These are phyloP conservation scores for Trichoderma brevicompactum DNA, from an alignment of 2,329 filamentous ascomycete species.

Conservation along the genomic window DNA sequence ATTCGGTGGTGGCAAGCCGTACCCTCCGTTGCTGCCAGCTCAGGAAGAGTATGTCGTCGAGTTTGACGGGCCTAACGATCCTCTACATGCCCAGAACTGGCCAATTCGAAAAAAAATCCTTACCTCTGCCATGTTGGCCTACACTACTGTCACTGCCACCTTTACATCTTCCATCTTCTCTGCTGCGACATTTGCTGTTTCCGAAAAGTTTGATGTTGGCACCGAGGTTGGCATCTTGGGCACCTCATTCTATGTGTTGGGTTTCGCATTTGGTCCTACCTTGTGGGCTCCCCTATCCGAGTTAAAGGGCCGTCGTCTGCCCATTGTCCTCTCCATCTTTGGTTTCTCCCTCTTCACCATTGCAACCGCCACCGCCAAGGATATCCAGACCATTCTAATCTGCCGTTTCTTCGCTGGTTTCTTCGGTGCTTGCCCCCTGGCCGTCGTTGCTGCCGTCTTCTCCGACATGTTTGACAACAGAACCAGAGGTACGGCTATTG, in stretches of 20 bases:
- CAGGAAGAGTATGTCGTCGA: slow-evolving; percentile 80
- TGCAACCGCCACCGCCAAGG: slow-evolving; percentile 66
- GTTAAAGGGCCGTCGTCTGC: slow-evolving; percentile 67
- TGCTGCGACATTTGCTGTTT: slow-evolving; percentile 62
- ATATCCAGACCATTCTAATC: slow-evolving; percentile 70
- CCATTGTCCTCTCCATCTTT: slow-evolving; percentile 65
- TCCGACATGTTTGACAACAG: slow-evolving; percentile 72
- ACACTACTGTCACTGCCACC: slow-evolving; percentile 71
- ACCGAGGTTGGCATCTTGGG: slow-evolving; percentile 66
- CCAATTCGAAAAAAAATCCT: slow-evolving; percentile 74
- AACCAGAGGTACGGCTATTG: slow-evolving; percentile 57
- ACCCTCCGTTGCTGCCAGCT: slow-evolving; percentile 70
- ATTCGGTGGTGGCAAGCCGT: slow-evolving; percentile 76
- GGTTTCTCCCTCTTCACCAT: slow-evolving; percentile 72
- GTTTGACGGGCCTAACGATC: slow-evolving; percentile 83
- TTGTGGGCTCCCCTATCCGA: slow-evolving; percentile 77
- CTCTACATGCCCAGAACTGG: slow-evolving; percentile 89
- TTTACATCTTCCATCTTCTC: slow-evolving; percentile 80
- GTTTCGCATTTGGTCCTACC: slow-evolving; percentile 72
- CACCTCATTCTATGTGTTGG: slow-evolving; percentile 71
- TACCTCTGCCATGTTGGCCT: slow-evolving; percentile 71
- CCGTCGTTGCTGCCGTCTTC: slow-evolving; percentile 72
- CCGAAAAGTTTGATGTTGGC: slow-evolving; percentile 62
- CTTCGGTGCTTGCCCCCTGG: slow-evolving; percentile 70
- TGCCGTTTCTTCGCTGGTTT: slow-evolving; percentile 76